Evolutionary conservation across 495 filamentous ascomycete genomes (phyloP).

Genomic region (Neurospora terricola): DNA sequence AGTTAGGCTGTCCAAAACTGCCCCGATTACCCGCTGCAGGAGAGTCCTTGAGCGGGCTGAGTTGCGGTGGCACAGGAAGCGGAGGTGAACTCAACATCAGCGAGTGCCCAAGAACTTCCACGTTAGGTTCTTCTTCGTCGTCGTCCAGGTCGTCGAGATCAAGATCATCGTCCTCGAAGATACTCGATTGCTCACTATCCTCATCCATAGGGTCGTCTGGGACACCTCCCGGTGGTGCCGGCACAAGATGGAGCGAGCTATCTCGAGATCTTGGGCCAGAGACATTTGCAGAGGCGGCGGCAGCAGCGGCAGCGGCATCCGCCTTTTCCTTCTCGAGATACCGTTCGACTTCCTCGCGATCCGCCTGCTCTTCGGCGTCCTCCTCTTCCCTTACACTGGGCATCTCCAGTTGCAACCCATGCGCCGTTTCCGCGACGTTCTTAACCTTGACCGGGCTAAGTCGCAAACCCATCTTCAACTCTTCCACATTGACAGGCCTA

Average conservation of each 20-base stretch:
- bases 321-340: neutral
- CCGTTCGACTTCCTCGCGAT: neutral
- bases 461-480: slow-evolving; percentile 65
- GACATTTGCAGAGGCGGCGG: neutral
- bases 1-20: neutral
- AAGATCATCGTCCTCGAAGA: slow-evolving; percentile 44
- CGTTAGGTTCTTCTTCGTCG: slow-evolving; percentile 36
- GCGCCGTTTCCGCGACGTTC: slow-evolving; percentile 37
- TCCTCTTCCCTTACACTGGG: slow-evolving; percentile 31
- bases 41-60: slow-evolving; percentile 38
- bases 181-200: slow-evolving; percentile 36
- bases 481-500: slow-evolving; percentile 71
- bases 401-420: slow-evolving; percentile 27
- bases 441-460: slow-evolving; percentile 51
- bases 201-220: slow-evolving; percentile 20
- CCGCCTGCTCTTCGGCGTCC: slow-evolving; percentile 20
- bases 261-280: neutral
- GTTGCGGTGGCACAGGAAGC: slow-evolving; percentile 29
- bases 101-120: slow-evolving; percentile 37
- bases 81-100: slow-evolving; percentile 24
- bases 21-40: slow-evolving; percentile 35
- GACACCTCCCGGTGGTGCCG: slow-evolving; percentile 20
- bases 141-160: slow-evolving; percentile 40
- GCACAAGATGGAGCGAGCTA: slow-evolving; percentile 23
- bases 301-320: neutral